Percentiles rank a stretch among this genome's conserved stretches.
Conservation (phyloP, 495 filamentous ascomycete genomes). For the Aspergillus cristatus region DNA sequence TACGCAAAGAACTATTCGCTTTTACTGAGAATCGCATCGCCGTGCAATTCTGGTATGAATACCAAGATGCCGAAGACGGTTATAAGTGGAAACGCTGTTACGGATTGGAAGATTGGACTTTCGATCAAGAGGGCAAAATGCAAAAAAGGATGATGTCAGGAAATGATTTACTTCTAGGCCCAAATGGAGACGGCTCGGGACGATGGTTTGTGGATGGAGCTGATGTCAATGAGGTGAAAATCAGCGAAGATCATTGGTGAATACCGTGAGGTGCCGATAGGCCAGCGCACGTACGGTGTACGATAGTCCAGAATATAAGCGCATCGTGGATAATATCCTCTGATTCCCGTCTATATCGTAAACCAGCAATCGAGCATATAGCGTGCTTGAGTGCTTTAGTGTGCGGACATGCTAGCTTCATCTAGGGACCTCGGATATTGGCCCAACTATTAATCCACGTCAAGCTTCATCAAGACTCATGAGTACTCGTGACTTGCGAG, state of each 20-base stretch:
- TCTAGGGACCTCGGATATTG: no score
- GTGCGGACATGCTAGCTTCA: no score
- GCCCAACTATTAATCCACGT: no score
- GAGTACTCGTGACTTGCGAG: no score
- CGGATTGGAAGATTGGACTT: conserved; percentile 90
- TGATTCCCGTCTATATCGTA: no score
- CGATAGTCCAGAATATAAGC: no score
- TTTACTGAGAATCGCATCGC: conserved; percentile 50
- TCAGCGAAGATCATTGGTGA: conserved; percentile 71
- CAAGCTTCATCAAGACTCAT: no score
- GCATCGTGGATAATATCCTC: no score
- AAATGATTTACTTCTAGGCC: conserved; percentile 66
- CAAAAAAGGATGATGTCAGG: conserved; percentile 86
- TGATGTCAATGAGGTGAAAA: conserved; percentile 64
- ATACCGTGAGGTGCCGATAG: no score
- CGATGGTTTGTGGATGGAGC: conserved; percentile 56
- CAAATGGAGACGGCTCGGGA: conserved; percentile 35
- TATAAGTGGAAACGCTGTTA: conserved; percentile 85
- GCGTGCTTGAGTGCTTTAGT: no score
- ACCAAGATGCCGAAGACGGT: conserved; percentile 53
- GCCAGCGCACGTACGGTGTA: no score
- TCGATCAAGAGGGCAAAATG: conserved; percentile 66
- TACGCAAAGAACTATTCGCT: conserved; percentile 84
- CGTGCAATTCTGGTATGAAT: conserved; percentile 93
- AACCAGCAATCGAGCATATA: no score